Conservation (phyloP, 768 basidiomycete genomes). For the Coprinopsis sp. region DNA sequence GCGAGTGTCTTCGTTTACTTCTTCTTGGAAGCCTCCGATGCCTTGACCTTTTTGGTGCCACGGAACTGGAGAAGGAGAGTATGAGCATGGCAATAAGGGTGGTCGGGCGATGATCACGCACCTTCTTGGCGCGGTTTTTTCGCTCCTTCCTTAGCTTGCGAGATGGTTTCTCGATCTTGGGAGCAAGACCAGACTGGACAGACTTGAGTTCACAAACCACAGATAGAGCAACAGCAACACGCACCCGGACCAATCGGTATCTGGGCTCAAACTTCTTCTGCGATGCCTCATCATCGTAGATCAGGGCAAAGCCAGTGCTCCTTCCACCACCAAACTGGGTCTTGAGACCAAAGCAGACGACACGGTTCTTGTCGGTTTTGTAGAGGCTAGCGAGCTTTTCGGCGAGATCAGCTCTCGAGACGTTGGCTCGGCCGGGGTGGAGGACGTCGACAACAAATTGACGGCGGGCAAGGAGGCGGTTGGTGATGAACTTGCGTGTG, state of each 20-base stretch:
- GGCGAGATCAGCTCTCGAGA: constrained; percentile 85
- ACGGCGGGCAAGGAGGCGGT: constrained; percentile 92
- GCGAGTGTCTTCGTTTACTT: constrained; percentile 48
- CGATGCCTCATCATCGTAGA: constrained; percentile 92
- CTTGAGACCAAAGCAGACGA: constrained; percentile 91
- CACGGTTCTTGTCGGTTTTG: constrained; percentile 87
- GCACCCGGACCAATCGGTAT: constrained; percentile 89
- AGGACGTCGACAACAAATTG: constrained; percentile 95
- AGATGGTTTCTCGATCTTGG: constrained; percentile 86
- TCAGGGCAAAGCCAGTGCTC: constrained; percentile 94
- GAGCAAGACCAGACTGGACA: constrained; percentile 55
- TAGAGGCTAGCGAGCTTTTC: constrained; percentile 91
- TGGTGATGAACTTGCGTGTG: constrained; percentile 99
- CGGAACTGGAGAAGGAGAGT: constrained; percentile 57
- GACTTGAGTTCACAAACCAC: constrained; percentile 7
- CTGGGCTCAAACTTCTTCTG: constrained; percentile 98
- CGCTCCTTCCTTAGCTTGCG: constrained; percentile 99
- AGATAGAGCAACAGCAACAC: constrained; percentile 28
- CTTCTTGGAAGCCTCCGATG: constrained; percentile 88
- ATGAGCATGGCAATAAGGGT: constrained; percentile 1
- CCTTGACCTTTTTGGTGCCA: constrained; percentile 94
- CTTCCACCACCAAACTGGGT: constrained; percentile 98
- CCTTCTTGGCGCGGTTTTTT: constrained; percentile 99
- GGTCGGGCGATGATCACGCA: constrained; percentile 21
- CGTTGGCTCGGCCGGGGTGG: constrained; percentile 93